These are phyloP conservation scores for Zostera marina DNA, from an alignment of 116 monocot species.

Conservation along the genomic window DNA sequence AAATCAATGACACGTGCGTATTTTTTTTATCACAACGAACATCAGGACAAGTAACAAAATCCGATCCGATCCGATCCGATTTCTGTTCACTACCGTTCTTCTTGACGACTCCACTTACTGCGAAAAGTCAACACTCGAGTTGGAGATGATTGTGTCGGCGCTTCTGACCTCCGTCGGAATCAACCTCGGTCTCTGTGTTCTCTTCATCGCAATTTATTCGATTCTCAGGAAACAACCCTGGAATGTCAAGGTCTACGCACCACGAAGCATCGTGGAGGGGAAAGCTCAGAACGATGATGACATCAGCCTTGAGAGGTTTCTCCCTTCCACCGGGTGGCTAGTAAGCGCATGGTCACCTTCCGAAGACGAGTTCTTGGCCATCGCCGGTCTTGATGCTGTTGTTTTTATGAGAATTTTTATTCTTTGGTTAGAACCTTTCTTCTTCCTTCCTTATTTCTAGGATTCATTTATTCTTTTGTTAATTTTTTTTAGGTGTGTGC, in stretches of 20 bases:
- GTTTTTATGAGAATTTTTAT: slow-evolving; percentile 84
- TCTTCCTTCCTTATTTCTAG: neutral
- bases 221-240: slow-evolving; percentile 53
- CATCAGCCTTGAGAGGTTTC: slow-evolving; percentile 45
- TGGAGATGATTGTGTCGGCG: slow-evolving; percentile 76
- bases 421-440: slow-evolving; percentile 48
- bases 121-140: no score
- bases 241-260: slow-evolving; percentile 51
- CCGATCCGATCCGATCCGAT: no score
- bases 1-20: no score
- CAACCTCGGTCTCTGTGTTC: slow-evolving; percentile 63
- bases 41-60: no score
- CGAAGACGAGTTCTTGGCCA: slow-evolving; percentile 59
- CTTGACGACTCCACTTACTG: no score
- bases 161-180: slow-evolving; percentile 81
- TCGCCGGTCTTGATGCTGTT: slow-evolving; percentile 74
- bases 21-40: no score
- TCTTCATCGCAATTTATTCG: slow-evolving; percentile 59
- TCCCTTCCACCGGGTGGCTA: slow-evolving; percentile 71
- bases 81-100: no score
- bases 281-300: neutral
- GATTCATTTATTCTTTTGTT: neutral
- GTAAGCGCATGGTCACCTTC: slow-evolving; percentile 37
- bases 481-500: slow-evolving; percentile 8
- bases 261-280: slow-evolving; percentile 53